These are phyloP conservation scores for Purshia tridentata DNA, from an alignment of 306 rosid species.

Conservation along the genomic window DNA sequence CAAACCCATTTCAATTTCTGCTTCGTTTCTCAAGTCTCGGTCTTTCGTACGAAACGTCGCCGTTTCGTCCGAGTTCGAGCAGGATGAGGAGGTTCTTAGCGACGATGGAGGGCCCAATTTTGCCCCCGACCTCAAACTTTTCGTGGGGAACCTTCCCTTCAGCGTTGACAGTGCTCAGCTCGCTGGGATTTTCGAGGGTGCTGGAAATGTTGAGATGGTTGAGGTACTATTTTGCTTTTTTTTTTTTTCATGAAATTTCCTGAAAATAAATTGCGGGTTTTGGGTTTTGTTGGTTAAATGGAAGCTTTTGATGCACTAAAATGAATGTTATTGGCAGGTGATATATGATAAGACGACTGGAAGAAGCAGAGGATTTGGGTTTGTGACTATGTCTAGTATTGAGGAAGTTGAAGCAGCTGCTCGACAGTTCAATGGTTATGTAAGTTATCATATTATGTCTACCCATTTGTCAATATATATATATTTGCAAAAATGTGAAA, in stretches of 20 bases:
- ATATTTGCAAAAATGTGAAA: not conserved
- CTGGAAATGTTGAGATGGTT: slow-evolving; percentile 80
- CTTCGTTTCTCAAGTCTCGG: slow-evolving; percentile 45
- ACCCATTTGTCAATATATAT: not conserved
- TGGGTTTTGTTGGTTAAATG: not conserved
- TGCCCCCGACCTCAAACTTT: slow-evolving; percentile 63
- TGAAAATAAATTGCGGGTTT: not conserved
- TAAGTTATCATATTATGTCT: slow-evolving; percentile 36
- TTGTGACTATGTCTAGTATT: slow-evolving; percentile 80
- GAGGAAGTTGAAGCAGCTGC: slow-evolving; percentile 78
- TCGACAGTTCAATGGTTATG: slow-evolving; percentile 87
- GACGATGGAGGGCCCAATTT: slow-evolving; percentile 33
- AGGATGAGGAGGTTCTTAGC: slow-evolving; percentile 55
- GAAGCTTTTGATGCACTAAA: not conserved
- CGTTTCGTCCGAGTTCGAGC: slow-evolving; percentile 65
- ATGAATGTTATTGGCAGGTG: slow-evolving; percentile 42
- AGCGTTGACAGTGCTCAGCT: slow-evolving; percentile 77
- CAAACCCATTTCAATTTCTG: slow-evolving; percentile 51
- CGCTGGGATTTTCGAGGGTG: slow-evolving; percentile 66
- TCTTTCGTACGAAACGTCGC: slow-evolving; percentile 49
- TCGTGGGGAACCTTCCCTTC: slow-evolving; percentile 91
- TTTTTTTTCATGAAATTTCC: not conserved
- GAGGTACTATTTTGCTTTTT: slow-evolving; percentile 52
- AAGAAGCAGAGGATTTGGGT: slow-evolving; percentile 93
- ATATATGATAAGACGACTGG: slow-evolving; percentile 88